phyloP scores from a whole-genome alignment of 495 filamentous ascomycete genomes.

The Trichoderma erinaceum region DNA sequence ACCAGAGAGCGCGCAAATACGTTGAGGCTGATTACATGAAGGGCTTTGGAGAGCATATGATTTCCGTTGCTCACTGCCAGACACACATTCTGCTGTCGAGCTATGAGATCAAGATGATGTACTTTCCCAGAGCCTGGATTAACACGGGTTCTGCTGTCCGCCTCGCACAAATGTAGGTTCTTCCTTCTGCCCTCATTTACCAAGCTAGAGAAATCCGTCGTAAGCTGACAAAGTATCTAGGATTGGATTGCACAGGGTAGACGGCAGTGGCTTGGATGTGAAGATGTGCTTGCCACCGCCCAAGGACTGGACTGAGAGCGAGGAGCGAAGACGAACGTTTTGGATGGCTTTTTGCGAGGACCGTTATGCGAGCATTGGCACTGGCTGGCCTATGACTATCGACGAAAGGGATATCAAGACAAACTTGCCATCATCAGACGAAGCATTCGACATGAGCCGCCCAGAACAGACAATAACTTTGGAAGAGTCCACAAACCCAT shows the following conservation, averaged over 20 bases:
- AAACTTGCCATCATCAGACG: constrained; percentile 76
- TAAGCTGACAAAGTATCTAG: constrained; percentile 23
- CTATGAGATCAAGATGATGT: constrained; percentile 97
- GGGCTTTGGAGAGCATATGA: constrained; percentile 80
- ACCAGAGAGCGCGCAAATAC: constrained; percentile 82
- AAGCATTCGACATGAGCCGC: constrained; percentile 77
- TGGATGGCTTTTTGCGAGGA: constrained; percentile 91
- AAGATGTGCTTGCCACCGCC: constrained; percentile 84
- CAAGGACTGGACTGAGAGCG: constrained; percentile 86
- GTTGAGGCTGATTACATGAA: constrained; percentile 86
- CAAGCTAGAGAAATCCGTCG: constrained; percentile 17
- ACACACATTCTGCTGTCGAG: constrained; percentile 70
- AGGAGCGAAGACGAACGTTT: constrained; percentile 87
- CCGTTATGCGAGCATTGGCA: constrained; percentile 92
- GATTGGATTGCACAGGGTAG: constrained; percentile 84
- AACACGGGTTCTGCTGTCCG: constrained; percentile 74
- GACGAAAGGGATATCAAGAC: constrained; percentile 90
- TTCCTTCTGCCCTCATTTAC: not conserved
- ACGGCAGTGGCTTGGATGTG: constrained; percentile 80
- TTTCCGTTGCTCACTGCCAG: constrained; percentile 76
- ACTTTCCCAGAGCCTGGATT: constrained; percentile 94
- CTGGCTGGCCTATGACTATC: constrained; percentile 91
- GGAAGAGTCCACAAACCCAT: constrained; percentile 62
- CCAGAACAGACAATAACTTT: constrained; percentile 64
- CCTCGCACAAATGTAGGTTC: constrained; percentile 64